These are phyloP conservation scores for Coprinopsis cinerea DNA, from an alignment of 768 basidiomycete genomes.

Conservation along the genomic window DNA sequence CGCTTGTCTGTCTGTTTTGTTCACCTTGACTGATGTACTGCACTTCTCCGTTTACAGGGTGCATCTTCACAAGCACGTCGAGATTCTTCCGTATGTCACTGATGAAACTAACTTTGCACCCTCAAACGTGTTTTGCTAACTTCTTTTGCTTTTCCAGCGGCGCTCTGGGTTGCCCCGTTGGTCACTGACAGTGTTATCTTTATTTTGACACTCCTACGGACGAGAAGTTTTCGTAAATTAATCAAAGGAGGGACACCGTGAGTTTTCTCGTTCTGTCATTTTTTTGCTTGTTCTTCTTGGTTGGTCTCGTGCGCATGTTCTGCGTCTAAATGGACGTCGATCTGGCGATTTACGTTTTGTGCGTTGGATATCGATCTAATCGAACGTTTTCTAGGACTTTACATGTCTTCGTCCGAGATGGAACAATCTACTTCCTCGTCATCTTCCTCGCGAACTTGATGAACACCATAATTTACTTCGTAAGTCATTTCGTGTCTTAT, in stretches of 20 bases:
- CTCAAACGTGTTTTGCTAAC: background rate
- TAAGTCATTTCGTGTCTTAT: no score
- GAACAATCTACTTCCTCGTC: conserved; percentile 22
- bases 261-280: background rate
- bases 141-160: conserved; percentile 13
- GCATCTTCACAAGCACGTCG: conserved; percentile 20
- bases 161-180: conserved; percentile 22
- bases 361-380: background rate
- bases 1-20: background rate
- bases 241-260: conserved; percentile 13
- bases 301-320: no score
- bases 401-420: conserved; percentile 22
- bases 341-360: background rate
- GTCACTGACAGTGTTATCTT: conserved; percentile 18
- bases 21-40: background rate
- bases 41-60: conserved; percentile 13
- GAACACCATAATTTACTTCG: conserved; percentile 23
- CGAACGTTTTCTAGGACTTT: conserved; percentile 12
- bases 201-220: conserved; percentile 15
- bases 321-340: no score
- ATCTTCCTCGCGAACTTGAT: conserved; percentile 22
- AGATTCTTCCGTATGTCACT: conserved; percentile 20
- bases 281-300: no score
- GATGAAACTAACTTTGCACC: background rate
- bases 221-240: conserved; percentile 10